phyloP scores from a whole-genome alignment of 345 rosid genomes.

The Lumnitzera racemosa region DNA sequence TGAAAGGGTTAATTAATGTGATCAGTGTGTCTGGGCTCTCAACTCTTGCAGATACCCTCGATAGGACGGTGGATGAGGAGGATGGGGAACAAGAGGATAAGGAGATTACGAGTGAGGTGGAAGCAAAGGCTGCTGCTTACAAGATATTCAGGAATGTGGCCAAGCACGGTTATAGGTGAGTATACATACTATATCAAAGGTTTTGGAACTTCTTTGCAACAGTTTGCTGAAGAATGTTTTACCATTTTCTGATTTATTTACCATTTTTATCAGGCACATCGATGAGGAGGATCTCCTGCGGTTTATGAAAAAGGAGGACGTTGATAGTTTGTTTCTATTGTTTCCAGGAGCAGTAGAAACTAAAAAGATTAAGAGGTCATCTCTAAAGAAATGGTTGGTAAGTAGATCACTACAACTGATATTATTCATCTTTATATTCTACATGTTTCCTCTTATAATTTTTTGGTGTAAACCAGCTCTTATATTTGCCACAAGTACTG shows the following conservation, averaged over 20 bases:
- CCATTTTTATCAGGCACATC: conserved; percentile 28
- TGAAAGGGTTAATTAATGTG: conserved; percentile 53
- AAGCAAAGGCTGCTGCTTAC: conserved; percentile 62
- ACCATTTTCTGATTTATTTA: conserved; percentile 4
- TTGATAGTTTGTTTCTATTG: conserved; percentile 39
- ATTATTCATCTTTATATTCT: too few relatives aligned
- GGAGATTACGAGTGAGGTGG: conserved; percentile 64
- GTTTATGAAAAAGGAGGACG: conserved; percentile 54
- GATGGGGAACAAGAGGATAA: conserved; percentile 31
- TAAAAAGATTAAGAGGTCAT: conserved; percentile 48
- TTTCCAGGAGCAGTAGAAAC: conserved; percentile 50
- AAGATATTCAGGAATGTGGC: conserved; percentile 55
- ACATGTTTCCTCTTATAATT: too few relatives aligned
- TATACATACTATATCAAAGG: conserved; percentile 1
- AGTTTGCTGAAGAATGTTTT: background rate
- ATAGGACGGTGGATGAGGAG: conserved; percentile 29
- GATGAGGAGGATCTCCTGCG: conserved; percentile 63
- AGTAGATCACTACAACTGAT: conserved; percentile 5
- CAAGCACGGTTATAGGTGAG: conserved; percentile 47
- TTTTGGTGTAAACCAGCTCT: too few relatives aligned
- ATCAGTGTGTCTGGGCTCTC: conserved; percentile 32
- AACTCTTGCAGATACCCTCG: conserved; percentile 24
- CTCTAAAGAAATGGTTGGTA: conserved; percentile 62
- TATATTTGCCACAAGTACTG: too few relatives aligned
- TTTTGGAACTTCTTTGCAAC: background rate